phyloP scores from a whole-genome alignment of 306 rosid genomes.

The Acacia acuminata region DNA sequence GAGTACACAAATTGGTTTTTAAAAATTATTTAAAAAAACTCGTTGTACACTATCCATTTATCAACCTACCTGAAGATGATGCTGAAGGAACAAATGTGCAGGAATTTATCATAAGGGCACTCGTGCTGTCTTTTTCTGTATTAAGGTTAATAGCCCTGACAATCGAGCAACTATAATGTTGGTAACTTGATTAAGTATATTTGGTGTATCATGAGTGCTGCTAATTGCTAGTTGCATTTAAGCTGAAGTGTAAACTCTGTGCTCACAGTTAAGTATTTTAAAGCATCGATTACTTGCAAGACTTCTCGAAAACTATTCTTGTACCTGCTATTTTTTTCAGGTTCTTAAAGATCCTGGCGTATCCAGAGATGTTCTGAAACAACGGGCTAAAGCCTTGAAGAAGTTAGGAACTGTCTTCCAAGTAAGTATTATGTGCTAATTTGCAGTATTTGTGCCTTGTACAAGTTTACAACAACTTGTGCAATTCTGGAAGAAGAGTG shows the following conservation, averaged over 20 bases:
- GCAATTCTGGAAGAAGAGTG: background rate
- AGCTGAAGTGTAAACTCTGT: background rate
- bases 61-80: background rate
- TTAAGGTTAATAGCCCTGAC: background rate
- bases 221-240: background rate
- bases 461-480: background rate
- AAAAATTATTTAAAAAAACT: background rate
- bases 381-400: conserved; percentile 69
- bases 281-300: background rate
- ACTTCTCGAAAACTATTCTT: conserved; percentile 17
- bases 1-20: no score
- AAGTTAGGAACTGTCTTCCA: conserved; percentile 84
- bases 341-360: conserved; percentile 76
- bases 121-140: background rate
- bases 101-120: background rate
- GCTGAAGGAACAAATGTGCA: background rate
- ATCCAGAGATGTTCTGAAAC: conserved; percentile 69
- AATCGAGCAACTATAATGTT: background rate
- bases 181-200: background rate
- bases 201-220: background rate
- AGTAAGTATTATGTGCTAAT: conserved; percentile 51
- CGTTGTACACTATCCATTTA: background rate
- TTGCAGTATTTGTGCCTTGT: conserved; percentile 11
- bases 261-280: background rate
- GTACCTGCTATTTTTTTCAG: conserved; percentile 43